Evolutionary conservation across 148 eudicot genomes (phyloP).

Genomic region (Nyssa sinensis): DNA sequence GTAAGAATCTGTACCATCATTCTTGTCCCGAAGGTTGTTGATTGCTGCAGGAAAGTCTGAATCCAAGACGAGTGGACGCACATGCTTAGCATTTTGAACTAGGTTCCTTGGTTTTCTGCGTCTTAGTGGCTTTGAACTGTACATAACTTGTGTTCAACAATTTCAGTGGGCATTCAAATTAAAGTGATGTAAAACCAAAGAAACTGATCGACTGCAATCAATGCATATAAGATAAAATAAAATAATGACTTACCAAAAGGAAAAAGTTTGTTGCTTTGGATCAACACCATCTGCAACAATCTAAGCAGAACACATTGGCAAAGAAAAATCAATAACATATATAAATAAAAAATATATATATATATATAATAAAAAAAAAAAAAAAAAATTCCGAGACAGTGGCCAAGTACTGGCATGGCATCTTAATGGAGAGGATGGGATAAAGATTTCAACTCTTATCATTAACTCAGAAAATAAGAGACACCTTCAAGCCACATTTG

Average conservation of each 20-base stretch:
- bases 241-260: conserved; percentile 49
- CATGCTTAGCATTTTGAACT: conserved; percentile 43
- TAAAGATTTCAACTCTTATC: no score
- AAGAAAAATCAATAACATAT: not conserved
- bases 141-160: conserved; percentile 13
- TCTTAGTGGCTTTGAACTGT: conserved; percentile 59
- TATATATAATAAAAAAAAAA: not conserved
- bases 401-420: not conserved
- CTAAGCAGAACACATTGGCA: conserved; percentile 31
- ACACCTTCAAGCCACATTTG: not conserved
- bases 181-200: no score
- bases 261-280: conserved; percentile 70
- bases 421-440: not conserved
- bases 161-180: not conserved
- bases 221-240: no score
- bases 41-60: conserved; percentile 46
- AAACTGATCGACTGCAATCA: no score
- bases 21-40: conserved; percentile 54
- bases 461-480: no score
- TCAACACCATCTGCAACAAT: conserved; percentile 68
- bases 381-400: no score
- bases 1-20: conserved; percentile 53
- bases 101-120: conserved; percentile 48
- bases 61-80: conserved; percentile 57
- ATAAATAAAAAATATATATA: not conserved